Base-by-base conservation (phyloP, 106 monocot genomes). In the Narthecium ossifragum region DNA sequence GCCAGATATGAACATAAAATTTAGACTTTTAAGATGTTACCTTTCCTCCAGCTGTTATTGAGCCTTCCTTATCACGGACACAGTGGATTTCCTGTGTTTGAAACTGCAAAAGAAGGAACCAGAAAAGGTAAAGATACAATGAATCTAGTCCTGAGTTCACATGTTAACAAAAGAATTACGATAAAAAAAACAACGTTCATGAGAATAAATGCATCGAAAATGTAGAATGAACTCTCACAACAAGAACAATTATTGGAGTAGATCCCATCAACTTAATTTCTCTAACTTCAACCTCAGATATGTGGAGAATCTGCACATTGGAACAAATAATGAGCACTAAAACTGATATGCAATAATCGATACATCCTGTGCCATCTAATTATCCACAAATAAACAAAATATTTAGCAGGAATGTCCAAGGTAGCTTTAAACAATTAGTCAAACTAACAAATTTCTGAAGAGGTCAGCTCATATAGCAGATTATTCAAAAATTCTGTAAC, bases 221-320 rank as follows among this genome's bases (percentile, higher is more conserved):
- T 36, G 21, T 8, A 41, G 17, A 0, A 59, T 26, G 56, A 55
- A 46, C 70, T 24, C 78, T 87, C 81, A 90, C 96, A 48, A 54
- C 72, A 62, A 96, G 54, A 33, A 90, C 78, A 26, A 96, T 96
- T 36, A 90, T 79, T 12, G 96, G 96, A 46, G 81, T 62, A 53
- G 86, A 86, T 61, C 86, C 96, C 86, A 96, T 78, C 90, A 96
- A 78, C 83, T 90, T 96, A 21, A 86, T 86, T 76, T 96, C 90
- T 61, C 73, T 73, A 68, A 96, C 90, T 71, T 86, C 84, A 56
- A 77, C 84, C 36, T 96, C 90, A 31, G 90, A 90, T 62, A 96
- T 87, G 57, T 96, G 96, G 28, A 96, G 62, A 75, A 96, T 90
- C 96, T 96, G 83, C 58, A 82, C 10, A 17, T 40, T 40, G 18